These are phyloP conservation scores for Sporopachydermia lactativora DNA, from an alignment of 805 yeast species.

Conservation along the genomic window DNA sequence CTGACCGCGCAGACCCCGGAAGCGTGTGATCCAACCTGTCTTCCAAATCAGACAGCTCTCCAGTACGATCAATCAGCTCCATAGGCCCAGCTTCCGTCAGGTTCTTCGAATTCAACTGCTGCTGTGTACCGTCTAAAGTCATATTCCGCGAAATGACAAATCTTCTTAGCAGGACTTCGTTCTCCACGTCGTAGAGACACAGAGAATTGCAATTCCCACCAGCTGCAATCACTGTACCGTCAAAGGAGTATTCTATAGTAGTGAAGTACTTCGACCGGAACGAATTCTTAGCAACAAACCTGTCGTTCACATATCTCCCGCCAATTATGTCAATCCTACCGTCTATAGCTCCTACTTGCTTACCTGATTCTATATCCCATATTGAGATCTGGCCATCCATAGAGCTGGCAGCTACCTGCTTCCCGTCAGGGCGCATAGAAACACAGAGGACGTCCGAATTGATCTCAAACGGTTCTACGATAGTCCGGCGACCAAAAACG, in stretches of 20 bases:
- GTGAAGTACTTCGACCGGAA: conserved; percentile 76
- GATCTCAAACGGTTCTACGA: conserved; percentile 82
- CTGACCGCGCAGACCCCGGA: conserved; percentile 77
- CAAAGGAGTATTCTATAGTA: conserved; percentile 72
- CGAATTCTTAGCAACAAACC: conserved; percentile 69
- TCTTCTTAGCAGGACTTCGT: conserved; percentile 72
- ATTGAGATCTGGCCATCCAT: conserved; percentile 77
- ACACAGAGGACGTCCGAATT: conserved; percentile 73
- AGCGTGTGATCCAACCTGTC: conserved; percentile 61
- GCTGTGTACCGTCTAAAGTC: conserved; percentile 80
- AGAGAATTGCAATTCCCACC: conserved; percentile 89
- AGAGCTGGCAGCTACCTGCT: conserved; percentile 76
- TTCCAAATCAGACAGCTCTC: conserved; percentile 74
- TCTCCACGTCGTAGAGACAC: conserved; percentile 80
- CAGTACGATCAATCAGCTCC: conserved; percentile 70
- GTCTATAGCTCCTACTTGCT: conserved; percentile 72
- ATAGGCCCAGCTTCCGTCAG: conserved; percentile 83
- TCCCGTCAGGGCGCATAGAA: conserved; percentile 86
- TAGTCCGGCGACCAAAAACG: conserved; percentile 74
- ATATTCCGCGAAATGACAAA: conserved; percentile 81
- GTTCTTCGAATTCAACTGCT: conserved; percentile 60
- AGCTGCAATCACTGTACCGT: conserved; percentile 77
- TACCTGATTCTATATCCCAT: conserved; percentile 73
- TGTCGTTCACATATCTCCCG: conserved; percentile 73
- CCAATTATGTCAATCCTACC: conserved; percentile 75